These are phyloP conservation scores for Pseudogymnoascus sp. DNA, from an alignment of 2,329 filamentous ascomycete species.

Conservation along the genomic window DNA sequence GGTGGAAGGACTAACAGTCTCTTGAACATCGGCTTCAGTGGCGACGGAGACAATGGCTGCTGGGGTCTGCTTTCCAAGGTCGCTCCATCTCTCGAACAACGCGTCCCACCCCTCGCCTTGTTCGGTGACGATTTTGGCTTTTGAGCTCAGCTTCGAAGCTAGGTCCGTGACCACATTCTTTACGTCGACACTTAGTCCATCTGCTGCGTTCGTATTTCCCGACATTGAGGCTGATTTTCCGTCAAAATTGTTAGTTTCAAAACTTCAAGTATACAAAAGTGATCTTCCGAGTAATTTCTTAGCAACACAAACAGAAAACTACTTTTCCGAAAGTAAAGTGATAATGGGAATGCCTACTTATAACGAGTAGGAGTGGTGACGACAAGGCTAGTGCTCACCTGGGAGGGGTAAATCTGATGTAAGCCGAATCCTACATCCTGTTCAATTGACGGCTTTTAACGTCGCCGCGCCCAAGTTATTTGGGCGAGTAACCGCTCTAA, in stretches of 20 bases:
- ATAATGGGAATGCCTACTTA: neutral
- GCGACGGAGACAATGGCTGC: slow-evolving; percentile 14
- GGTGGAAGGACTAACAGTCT: slow-evolving; percentile 12
- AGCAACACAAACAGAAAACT: neutral
- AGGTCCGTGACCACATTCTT: neutral
- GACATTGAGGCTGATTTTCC: neutral
- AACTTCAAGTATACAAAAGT: neutral
- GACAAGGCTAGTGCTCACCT: neutral
- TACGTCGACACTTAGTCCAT: neutral
- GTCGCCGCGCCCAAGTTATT: neutral
- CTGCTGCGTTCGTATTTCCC: neutral
- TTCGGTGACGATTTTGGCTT: neutral
- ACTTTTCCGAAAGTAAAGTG: neutral
- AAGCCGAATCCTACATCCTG: neutral
- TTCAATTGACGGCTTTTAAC: neutral
- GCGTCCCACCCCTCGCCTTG: neutral
- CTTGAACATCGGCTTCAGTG: slow-evolving; percentile 13
- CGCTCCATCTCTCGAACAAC: slow-evolving; percentile 12
- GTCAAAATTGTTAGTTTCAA: neutral
- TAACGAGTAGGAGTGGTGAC: neutral
- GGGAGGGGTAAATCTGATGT: neutral
- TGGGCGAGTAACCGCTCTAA: neutral
- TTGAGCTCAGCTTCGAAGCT: neutral
- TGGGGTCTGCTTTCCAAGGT: slow-evolving; percentile 12
- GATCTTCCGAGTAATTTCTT: neutral